Conservation (phyloP, 2,329 filamentous ascomycete species). For the Curvularia spicifera region DNA sequence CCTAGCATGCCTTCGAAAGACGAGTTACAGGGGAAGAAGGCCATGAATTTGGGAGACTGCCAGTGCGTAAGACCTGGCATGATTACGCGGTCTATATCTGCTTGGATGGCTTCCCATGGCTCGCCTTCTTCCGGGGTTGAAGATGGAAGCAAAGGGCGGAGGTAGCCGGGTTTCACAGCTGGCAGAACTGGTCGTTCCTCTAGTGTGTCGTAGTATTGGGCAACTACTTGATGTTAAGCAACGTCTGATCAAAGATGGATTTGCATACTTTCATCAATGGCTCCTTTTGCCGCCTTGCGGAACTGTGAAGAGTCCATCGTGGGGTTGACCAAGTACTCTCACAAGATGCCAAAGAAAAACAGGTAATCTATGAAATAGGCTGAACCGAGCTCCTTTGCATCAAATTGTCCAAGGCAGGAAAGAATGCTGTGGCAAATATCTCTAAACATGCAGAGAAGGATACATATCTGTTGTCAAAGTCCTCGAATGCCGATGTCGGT, state of each 20-base stretch:
- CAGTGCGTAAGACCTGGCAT: conserved; percentile 93
- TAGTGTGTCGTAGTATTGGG: conserved; percentile 81
- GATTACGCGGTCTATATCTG: conserved; percentile 84
- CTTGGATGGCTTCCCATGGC: conserved; percentile 78
- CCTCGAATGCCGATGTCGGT: conserved; percentile 12
- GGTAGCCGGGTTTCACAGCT: conserved; percentile 81
- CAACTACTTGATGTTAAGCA: conserved; percentile 62
- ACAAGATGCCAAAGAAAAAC: neutral
- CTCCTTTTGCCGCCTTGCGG: conserved; percentile 74
- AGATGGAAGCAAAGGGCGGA: conserved; percentile 76
- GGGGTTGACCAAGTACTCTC: conserved; percentile 2
- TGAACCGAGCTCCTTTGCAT: neutral
- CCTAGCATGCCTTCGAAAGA: conserved; percentile 87
- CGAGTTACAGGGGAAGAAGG: conserved; percentile 85
- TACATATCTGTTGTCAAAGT: neutral
- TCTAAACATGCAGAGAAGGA: neutral
- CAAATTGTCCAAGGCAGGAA: neutral
- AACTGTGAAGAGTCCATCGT: conserved; percentile 78
- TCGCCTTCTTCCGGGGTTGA: conserved; percentile 70
- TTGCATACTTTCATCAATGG: conserved; percentile 77
- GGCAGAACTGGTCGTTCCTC: conserved; percentile 74
- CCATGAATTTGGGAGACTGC: conserved; percentile 92
- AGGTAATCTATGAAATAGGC: neutral
- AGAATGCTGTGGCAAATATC: neutral
- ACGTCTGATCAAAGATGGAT: too few relatives aligned